Conservation (phyloP, 257 asterid species). For the Ophiorrhiza pumila region DNA sequence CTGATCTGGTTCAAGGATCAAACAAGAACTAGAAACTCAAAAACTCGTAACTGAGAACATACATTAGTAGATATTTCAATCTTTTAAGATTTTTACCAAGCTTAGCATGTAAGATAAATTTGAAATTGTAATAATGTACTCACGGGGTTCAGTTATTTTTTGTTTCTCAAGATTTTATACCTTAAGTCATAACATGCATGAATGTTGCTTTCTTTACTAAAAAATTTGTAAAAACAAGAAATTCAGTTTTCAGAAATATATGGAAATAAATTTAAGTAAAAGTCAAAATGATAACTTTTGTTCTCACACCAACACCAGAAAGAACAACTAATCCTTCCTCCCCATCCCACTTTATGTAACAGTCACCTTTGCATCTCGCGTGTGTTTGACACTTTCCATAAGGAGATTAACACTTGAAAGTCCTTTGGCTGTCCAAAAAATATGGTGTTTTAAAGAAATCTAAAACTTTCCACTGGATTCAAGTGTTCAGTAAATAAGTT, state of each 20-base stretch:
- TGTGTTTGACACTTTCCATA: neutral
- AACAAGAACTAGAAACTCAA: neutral
- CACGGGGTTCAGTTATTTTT: no score
- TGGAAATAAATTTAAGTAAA: neutral
- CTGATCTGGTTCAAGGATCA: neutral
- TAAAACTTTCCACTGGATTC: neutral
- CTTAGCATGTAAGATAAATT: neutral
- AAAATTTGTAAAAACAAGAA: neutral
- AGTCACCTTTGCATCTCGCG: neutral
- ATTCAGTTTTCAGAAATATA: neutral
- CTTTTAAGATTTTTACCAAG: neutral
- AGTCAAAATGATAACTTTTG: neutral
- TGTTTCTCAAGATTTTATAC: neutral
- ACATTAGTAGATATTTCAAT: neutral
- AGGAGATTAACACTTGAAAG: neutral
- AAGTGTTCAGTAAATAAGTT: neutral
- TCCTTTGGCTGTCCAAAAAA: slow-evolving; percentile 1
- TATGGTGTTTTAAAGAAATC: neutral
- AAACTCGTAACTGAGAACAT: neutral
- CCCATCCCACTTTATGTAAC: neutral
- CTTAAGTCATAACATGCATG: neutral
- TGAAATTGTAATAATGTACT: no score
- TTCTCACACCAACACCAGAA: no score
- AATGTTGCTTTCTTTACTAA: neutral
- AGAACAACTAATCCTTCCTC: neutral